These are phyloP conservation scores for Neonectria faginata DNA, from an alignment of 2,329 filamentous ascomycete genomes.

Conservation along the genomic window DNA sequence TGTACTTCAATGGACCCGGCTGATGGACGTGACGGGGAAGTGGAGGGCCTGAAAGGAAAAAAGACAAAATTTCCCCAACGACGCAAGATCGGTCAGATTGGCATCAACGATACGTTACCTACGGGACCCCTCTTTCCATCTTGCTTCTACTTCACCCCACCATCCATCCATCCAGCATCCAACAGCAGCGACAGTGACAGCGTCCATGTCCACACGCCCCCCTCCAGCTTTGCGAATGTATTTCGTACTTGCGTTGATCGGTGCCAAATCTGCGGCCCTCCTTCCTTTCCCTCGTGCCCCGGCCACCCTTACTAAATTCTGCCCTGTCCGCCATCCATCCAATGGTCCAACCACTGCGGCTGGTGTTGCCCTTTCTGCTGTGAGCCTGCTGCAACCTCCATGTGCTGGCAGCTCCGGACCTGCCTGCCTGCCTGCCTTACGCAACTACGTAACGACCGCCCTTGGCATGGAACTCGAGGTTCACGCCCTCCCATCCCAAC, in stretches of 20 bases:
- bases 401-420: slow-evolving; percentile 24
- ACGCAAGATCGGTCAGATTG: slow-evolving; percentile 40
- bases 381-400: slow-evolving; percentile 26
- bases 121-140: slow-evolving; percentile 21
- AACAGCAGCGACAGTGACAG: neutral
- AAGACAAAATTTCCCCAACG: slow-evolving; percentile 25
- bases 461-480: slow-evolving; percentile 7
- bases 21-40: slow-evolving; percentile 17
- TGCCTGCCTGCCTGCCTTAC: slow-evolving; percentile 13
- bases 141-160: slow-evolving; percentile 37
- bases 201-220: slow-evolving; percentile 9
- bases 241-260: slow-evolving; percentile 5
- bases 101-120: slow-evolving; percentile 40
- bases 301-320: slow-evolving; percentile 2
- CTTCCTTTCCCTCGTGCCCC: slow-evolving; percentile 3
- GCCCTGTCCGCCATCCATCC: slow-evolving; percentile 21
- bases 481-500: slow-evolving; percentile 12
- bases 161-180: slow-evolving; percentile 30
- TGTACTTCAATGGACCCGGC: slow-evolving; percentile 19
- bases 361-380: slow-evolving; percentile 28
- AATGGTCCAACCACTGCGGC: slow-evolving; percentile 26
- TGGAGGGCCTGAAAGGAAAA: slow-evolving; percentile 37
- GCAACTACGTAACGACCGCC: slow-evolving; percentile 13
- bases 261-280: slow-evolving; percentile 13
- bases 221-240: neutral